These are phyloP conservation scores for Sequoiadendron giganteum DNA, from an alignment of 75 land plant genomes.

Conservation along the genomic window DNA sequence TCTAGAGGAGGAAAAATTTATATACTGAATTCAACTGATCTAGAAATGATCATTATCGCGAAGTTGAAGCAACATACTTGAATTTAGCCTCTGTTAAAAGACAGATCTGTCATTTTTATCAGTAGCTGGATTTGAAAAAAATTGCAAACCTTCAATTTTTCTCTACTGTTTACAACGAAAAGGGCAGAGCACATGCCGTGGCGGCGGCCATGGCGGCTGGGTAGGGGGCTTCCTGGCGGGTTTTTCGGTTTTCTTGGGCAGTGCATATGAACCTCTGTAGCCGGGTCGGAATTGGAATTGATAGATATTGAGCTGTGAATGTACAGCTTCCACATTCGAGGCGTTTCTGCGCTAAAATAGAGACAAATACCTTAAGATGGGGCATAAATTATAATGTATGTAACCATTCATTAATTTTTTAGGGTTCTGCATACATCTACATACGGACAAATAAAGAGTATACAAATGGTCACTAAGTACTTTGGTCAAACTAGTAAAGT, in stretches of 20 bases:
- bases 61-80: not conserved
- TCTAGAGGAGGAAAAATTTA: too few relatives aligned
- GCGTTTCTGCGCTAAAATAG: not conserved
- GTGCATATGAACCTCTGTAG: not conserved
- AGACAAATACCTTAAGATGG: not conserved
- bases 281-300: constrained; percentile 6
- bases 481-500: not conserved
- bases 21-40: too few relatives aligned
- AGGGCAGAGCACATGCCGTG: not conserved
- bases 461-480: not conserved
- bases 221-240: constrained; percentile 1
- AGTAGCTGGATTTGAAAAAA: not conserved
- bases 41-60: too few relatives aligned
- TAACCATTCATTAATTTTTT: not conserved
- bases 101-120: not conserved
- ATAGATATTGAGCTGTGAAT: not conserved
- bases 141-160: not conserved
- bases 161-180: not conserved
- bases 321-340: too few relatives aligned
- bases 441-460: not conserved
- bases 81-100: not conserved
- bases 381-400: not conserved
- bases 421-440: not conserved
- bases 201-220: constrained; percentile 1
- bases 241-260: constrained; percentile 15